A percentile compares a stretch with the other conserved stretches of the same genome.
Conservation (phyloP, 2,329 filamentous ascomycete genomes). For the Hymenoscyphus infarciens region DNA sequence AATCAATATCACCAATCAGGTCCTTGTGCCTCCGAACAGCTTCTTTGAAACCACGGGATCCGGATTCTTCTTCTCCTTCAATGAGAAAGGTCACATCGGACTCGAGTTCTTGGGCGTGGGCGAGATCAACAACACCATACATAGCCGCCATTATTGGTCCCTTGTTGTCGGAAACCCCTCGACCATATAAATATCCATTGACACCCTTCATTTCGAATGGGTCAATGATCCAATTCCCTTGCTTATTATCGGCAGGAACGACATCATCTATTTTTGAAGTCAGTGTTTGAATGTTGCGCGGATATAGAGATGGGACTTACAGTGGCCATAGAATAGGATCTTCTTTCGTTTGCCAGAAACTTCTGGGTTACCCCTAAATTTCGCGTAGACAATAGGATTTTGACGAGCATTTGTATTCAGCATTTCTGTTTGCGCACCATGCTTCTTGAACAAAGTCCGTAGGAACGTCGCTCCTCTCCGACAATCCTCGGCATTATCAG, state of each 20-base stretch:
- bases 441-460: conserved; percentile 83
- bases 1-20: conserved; percentile 86
- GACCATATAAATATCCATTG: conserved; percentile 90
- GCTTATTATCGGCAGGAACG: conserved; percentile 80
- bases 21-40: conserved; percentile 76
- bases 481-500: conserved; percentile 86
- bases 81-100: conserved; percentile 93
- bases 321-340: conserved; percentile 95
- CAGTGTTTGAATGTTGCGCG: background rate
- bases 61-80: conserved; percentile 94
- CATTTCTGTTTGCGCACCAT: conserved; percentile 86
- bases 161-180: conserved; percentile 97
- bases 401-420: conserved; percentile 72
- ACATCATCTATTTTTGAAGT: conserved; percentile 62
- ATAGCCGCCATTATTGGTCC: conserved; percentile 91
- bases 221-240: conserved; percentile 79
- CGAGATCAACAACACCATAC: conserved; percentile 86
- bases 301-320: conserved; percentile 17
- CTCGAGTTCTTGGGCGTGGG: conserved; percentile 75
- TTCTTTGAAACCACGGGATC: conserved; percentile 84
- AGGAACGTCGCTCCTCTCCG: conserved; percentile 88
- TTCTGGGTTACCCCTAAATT: conserved; percentile 73
- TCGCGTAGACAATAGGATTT: conserved; percentile 91
- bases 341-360: conserved; percentile 69
- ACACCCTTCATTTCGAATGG: conserved; percentile 87